These are phyloP conservation scores for Aspergillus tanneri DNA, from an alignment of 2,329 filamentous ascomycete genomes.

Conservation along the genomic window DNA sequence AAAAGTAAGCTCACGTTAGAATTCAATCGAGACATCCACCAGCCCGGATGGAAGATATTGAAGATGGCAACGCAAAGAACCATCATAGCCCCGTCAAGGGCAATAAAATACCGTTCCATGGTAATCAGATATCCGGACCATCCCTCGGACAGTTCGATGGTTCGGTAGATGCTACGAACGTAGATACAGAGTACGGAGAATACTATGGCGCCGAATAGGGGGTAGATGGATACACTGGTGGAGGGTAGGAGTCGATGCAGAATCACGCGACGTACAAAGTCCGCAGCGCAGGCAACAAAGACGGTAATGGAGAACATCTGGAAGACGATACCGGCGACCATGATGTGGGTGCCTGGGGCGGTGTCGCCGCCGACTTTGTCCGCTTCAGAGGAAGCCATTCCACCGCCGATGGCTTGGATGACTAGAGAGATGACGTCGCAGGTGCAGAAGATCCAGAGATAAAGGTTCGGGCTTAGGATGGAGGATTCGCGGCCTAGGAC, in stretches of 20 bases:
- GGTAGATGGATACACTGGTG: too few relatives aligned
- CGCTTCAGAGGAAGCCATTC: constrained; percentile 37
- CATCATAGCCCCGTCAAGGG: constrained; percentile 17
- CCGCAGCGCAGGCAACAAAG: constrained; percentile 22
- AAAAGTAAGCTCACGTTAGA: too few relatives aligned
- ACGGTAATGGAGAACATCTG: constrained; percentile 54
- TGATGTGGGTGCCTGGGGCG: constrained; percentile 39
- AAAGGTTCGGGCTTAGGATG: constrained; percentile 34
- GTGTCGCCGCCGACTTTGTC: constrained; percentile 18
- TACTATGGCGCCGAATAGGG: constrained; percentile 18
- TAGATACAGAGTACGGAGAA: constrained; percentile 38
- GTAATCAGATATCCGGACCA: constrained; percentile 47
- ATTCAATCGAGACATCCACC: too few relatives aligned
- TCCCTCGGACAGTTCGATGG: constrained; percentile 45
- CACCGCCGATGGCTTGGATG: constrained; percentile 53
- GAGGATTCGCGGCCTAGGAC: constrained; percentile 25
- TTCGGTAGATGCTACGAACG: constrained; percentile 44
- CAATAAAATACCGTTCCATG: constrained; percentile 13
- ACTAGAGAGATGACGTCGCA: constrained; percentile 45
- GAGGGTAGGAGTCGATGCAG: too few relatives aligned
- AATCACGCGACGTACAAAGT: constrained; percentile 38
- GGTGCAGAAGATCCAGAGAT: constrained; percentile 45
- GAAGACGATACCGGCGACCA: constrained; percentile 51
- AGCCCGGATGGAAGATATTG: neutral
- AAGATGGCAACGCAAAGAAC: neutral